Conservation (phyloP, 2,329 filamentous ascomycete species). For the Colletotrichum plurivorum region DNA sequence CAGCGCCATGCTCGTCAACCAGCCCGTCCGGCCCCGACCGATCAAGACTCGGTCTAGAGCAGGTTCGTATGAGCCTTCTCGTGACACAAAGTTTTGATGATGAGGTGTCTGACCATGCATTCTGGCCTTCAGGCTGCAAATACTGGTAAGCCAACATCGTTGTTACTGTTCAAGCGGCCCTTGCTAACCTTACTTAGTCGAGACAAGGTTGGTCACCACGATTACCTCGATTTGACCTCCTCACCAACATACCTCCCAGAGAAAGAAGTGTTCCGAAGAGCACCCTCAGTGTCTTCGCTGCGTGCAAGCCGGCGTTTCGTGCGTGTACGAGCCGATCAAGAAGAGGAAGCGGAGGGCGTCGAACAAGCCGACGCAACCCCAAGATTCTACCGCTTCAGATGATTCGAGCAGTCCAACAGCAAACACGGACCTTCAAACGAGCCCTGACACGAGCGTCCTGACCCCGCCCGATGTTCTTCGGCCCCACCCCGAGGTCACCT, state of each 20-base stretch:
- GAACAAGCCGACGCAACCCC: background rate
- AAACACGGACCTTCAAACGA: constrained; percentile 22
- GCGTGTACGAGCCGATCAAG: constrained; percentile 41
- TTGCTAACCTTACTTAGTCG: constrained; percentile 31
- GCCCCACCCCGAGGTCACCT: background rate
- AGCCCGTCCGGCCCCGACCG: constrained; percentile 38
- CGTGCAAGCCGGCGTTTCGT: constrained; percentile 36
- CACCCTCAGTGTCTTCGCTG: constrained; percentile 39
- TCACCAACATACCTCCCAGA: constrained; percentile 19
- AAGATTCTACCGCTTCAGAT: constrained; percentile 16
- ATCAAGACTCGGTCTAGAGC: constrained; percentile 42
- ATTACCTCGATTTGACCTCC: background rate
- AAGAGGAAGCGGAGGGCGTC: constrained; percentile 39
- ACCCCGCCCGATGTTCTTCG: constrained; percentile 25
- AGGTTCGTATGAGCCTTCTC: constrained; percentile 33
- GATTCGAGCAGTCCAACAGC: constrained; percentile 25
- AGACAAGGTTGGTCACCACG: constrained; percentile 36
- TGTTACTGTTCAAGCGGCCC: background rate
- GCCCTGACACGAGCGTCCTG: constrained; percentile 26
- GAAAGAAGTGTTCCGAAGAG: constrained; percentile 42
- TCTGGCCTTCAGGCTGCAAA: constrained; percentile 30
- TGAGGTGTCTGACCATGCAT: constrained; percentile 20
- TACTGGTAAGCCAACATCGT: constrained; percentile 31
- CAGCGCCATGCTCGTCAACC: constrained; percentile 37
- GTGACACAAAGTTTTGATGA: background rate